These are phyloP conservation scores for Lepidium campestre DNA, from an alignment of 441 rosid species.

Conservation along the genomic window DNA sequence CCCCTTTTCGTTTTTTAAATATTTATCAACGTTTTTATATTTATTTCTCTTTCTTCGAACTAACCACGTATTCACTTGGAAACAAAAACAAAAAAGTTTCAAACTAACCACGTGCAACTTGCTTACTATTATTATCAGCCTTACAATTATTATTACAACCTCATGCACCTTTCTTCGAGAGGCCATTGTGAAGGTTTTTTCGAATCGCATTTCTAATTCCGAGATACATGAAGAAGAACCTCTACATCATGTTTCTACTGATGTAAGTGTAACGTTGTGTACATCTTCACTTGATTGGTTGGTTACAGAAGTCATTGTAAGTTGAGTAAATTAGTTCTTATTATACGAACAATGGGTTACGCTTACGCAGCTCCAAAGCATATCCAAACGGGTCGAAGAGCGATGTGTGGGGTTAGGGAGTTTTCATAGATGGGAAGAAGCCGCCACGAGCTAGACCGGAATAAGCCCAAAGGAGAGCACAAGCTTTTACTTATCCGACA, in stretches of 20 bases:
- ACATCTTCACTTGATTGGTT: slow-evolving; percentile 21
- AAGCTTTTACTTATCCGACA: slow-evolving; percentile 60
- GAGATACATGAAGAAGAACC: no score
- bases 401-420: slow-evolving; percentile 94
- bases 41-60: not conserved
- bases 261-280: slow-evolving; percentile 54
- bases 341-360: slow-evolving; percentile 89
- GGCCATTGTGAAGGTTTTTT: no score
- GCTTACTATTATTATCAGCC: no score
- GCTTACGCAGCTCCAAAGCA: slow-evolving; percentile 92
- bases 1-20: not conserved
- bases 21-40: not conserved
- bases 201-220: no score
- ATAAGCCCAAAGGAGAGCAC: slow-evolving; percentile 75
- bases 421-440: slow-evolving; percentile 88
- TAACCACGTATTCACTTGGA: no score
- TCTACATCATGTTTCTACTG: slow-evolving; percentile 89
- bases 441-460: slow-evolving; percentile 69
- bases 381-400: slow-evolving; percentile 83
- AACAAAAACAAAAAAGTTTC: no score
- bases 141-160: no score
- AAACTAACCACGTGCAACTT: no score
- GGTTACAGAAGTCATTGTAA: slow-evolving; percentile 33
- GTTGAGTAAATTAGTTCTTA: no score
- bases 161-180: no score